Percentiles rank a stretch among this genome's conserved stretches.
phyloP scores from a whole-genome alignment of 2,329 filamentous ascomycete species.

The Scortechinia acanthostroma region DNA sequence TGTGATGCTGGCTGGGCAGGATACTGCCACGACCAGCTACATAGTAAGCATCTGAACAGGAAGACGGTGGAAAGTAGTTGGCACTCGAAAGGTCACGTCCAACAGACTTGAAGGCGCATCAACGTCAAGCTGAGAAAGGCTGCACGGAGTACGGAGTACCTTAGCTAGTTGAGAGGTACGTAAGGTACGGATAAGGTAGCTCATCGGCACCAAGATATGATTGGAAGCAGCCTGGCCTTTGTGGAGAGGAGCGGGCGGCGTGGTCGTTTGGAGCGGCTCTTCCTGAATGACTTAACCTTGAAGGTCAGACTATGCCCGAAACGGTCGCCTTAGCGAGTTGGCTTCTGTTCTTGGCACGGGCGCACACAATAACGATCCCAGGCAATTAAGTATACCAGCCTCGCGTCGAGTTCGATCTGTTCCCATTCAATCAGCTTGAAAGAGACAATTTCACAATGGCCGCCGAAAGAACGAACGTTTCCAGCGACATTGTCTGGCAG shows the following conservation, averaged over 20 bases:
- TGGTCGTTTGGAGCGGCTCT: too few relatives aligned
- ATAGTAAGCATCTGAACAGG: too few relatives aligned
- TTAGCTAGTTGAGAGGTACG: not conserved
- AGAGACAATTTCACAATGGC: constrained; percentile 43
- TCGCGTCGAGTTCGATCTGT: not conserved
- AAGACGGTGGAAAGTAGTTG: too few relatives aligned
- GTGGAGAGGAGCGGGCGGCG: too few relatives aligned
- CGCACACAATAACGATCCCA: not conserved
- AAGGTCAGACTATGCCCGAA: not conserved
- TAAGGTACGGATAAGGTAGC: too few relatives aligned
- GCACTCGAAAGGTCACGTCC: too few relatives aligned
- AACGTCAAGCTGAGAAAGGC: too few relatives aligned
- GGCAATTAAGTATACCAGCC: not conserved
- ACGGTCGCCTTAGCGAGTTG: not conserved
- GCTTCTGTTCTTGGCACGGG: not conserved
- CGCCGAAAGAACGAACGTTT: constrained; percentile 55
- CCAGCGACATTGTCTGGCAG: constrained; percentile 89
- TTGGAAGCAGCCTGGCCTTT: not conserved
- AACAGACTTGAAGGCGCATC: too few relatives aligned
- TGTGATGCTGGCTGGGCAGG: not conserved
- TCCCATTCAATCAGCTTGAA: not conserved
- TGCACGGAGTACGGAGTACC: too few relatives aligned
- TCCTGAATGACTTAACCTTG: not conserved
- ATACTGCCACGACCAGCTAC: not conserved
- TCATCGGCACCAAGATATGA: too few relatives aligned